Evolutionary conservation across 208 protist species (phyloP).

Genomic region (Leishmania tarentolae): DNA sequence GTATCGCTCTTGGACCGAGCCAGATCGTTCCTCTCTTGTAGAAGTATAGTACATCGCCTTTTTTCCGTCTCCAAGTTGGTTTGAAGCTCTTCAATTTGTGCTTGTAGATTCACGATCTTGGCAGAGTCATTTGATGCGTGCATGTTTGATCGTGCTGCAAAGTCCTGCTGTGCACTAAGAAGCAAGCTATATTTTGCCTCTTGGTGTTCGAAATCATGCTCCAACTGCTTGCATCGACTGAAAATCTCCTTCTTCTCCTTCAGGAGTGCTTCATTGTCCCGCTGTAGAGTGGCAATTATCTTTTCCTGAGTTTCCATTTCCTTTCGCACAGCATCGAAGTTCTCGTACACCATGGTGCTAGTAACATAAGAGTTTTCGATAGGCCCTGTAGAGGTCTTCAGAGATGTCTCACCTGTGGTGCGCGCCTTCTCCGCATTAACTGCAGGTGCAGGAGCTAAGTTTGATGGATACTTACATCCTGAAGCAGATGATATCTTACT

Average conservation of each 20-base stretch:
- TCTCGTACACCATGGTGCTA: neutral
- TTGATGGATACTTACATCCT: neutral
- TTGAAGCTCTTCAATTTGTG: slow-evolving; percentile 38
- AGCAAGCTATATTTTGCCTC: slow-evolving; percentile 75
- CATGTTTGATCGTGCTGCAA: slow-evolving; percentile 24
- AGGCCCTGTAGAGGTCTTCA: neutral
- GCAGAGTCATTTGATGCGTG: slow-evolving; percentile 38
- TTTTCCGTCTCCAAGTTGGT: slow-evolving; percentile 21
- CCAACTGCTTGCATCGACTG: slow-evolving; percentile 41
- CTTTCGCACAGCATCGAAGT: slow-evolving; percentile 35
- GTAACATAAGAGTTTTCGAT: neutral
- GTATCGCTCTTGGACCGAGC: neutral
- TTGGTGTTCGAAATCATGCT: slow-evolving; percentile 51
- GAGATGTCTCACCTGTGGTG: neutral
- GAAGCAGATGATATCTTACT: neutral
- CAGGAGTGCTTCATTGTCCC: slow-evolving; percentile 68
- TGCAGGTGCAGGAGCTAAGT: neutral
- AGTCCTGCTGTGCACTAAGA: slow-evolving; percentile 43
- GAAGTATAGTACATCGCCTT: slow-evolving; percentile 2
- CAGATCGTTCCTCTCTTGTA: slow-evolving; percentile 1
- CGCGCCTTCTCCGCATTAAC: neutral
- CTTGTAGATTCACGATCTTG: slow-evolving; percentile 54
- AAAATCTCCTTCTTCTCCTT: slow-evolving; percentile 50
- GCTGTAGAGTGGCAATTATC: slow-evolving; percentile 67
- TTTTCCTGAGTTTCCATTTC: slow-evolving; percentile 73